phyloP scores from a whole-genome alignment of 2,329 filamentous ascomycete genomes.

The Dryadomyces sulphureus region DNA sequence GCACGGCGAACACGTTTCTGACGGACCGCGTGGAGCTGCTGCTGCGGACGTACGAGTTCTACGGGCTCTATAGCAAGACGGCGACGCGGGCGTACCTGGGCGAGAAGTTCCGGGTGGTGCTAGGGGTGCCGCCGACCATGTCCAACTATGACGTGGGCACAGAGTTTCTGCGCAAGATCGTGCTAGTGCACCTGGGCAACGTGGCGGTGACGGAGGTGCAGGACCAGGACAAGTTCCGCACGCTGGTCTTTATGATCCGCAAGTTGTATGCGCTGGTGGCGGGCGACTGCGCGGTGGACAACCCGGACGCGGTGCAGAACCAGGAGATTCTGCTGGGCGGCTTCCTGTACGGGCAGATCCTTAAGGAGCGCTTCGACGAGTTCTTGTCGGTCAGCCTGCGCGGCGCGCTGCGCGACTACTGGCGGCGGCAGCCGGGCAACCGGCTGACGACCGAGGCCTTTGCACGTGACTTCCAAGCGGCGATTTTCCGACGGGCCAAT shows the following conservation, averaged over 20 bases:
- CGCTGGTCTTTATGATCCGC: constrained; percentile 89
- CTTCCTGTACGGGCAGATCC: constrained; percentile 84
- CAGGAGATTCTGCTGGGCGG: constrained; percentile 90
- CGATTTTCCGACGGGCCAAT: constrained; percentile 67
- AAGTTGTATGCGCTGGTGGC: constrained; percentile 90
- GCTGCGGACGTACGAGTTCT: constrained; percentile 83
- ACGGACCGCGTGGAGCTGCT: constrained; percentile 89
- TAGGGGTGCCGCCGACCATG: constrained; percentile 71
- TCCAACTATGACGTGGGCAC: constrained; percentile 79
- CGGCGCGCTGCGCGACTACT: constrained; percentile 38
- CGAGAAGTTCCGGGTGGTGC: constrained; percentile 76
- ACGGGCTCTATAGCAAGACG: constrained; percentile 65
- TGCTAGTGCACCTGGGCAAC: constrained; percentile 82
- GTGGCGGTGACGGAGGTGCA: constrained; percentile 70
- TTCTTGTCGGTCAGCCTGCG: constrained; percentile 49
- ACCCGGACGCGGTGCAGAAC: constrained; percentile 91
- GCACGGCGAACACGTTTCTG: constrained; percentile 77
- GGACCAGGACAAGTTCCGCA: constrained; percentile 82
- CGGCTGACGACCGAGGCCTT: constrained; percentile 70
- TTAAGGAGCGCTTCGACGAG: constrained; percentile 91
- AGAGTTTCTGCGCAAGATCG: constrained; percentile 80
- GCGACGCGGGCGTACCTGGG: constrained; percentile 80
- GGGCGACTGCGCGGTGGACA: constrained; percentile 84
- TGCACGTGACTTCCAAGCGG: constrained; percentile 60
- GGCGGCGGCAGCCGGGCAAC: constrained; percentile 41